Base-by-base conservation (phyloP, 2,329 filamentous ascomycete genomes). In the Raffaelea albimanens region DNA sequence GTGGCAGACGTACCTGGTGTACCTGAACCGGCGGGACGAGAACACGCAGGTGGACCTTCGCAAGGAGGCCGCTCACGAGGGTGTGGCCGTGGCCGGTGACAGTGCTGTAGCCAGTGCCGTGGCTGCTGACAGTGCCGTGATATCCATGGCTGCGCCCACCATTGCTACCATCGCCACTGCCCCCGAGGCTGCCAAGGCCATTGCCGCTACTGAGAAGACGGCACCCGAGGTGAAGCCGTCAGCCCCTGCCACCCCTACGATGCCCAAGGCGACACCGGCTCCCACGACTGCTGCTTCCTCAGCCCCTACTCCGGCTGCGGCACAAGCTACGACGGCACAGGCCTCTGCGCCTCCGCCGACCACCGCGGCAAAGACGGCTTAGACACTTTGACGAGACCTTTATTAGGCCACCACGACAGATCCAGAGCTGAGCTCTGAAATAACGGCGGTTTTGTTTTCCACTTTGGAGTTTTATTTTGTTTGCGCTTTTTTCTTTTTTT, bases 1-100 rank as follows among this genome's bases (percentile, higher is more conserved):
- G 0, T 96, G 90, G 90, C 90, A 95, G 74, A 89, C 87, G 1
- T 96, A 95, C 70, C 60, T 96, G 56, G 87, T 82, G 56, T 85
- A 81, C 63, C 64, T 95, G 58, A 95, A 95, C 58, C 75, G 83
- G 58, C 70, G 71, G 52, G 87, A 86, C 2, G 87, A 88, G 62
- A 69, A 70, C 34, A 38, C 43, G 8, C 13, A n/a, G 14, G 68
- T 72, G 55, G 75, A 78, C 53, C 67, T 42, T 10, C 46, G 51
- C 9, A 40, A 18, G 46, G 48, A 43, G 5, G 33, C 19, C 25
- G 22, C 20, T 29, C 3, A 25, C 2, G 8, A 16, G 48, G 4
- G 50, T 43, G 36, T 46, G 50, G 34, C 34, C 5, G 34, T 38
- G 8, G 34, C 34, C n/a, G 7, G 5, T 16, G 18, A 16, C 8